phyloP scores from a whole-genome alignment of 1,284 basidiomycete genomes.

The Cryptococcus sp. region DNA sequence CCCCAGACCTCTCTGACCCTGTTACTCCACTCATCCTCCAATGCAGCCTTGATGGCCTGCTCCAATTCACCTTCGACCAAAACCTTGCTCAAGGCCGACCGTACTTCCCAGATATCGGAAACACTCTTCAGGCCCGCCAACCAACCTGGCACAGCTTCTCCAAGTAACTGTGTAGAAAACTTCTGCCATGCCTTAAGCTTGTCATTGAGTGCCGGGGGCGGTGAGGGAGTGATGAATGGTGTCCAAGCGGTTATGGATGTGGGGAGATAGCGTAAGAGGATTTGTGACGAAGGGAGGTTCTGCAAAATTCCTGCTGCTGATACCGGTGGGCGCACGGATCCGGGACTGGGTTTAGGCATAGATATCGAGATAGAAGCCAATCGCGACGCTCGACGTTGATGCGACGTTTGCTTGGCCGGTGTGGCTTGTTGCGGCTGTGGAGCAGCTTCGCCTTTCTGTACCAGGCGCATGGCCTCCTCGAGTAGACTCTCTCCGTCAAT shows the following conservation, averaged over 20 bases:
- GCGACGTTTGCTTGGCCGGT: slow-evolving; percentile 21
- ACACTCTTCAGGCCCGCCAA: slow-evolving; percentile 38
- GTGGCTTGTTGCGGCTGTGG: slow-evolving; percentile 12
- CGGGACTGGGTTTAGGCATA: slow-evolving; percentile 20
- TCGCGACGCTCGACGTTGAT: slow-evolving; percentile 42
- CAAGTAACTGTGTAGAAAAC: slow-evolving; percentile 28
- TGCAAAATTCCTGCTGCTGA: slow-evolving; percentile 43
- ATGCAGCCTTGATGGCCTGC: slow-evolving; percentile 24
- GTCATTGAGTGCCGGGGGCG: slow-evolving; percentile 55
- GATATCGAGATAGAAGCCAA: slow-evolving; percentile 48
- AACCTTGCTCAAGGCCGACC: slow-evolving; percentile 22
- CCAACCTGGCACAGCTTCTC: slow-evolving; percentile 39
- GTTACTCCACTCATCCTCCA: slow-evolving; percentile 46
- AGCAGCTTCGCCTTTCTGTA: slow-evolving; percentile 43
- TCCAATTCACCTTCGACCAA: slow-evolving; percentile 35
- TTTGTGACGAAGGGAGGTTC: slow-evolving; percentile 51
- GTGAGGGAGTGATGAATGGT: slow-evolving; percentile 60
- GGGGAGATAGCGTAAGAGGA: slow-evolving; percentile 52
- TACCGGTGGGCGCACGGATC: slow-evolving; percentile 27
- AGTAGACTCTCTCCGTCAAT: slow-evolving; percentile 35
- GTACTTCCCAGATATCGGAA: slow-evolving; percentile 47
- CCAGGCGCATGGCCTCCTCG: slow-evolving; percentile 41
- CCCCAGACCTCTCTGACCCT: slow-evolving; percentile 48
- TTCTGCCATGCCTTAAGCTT: slow-evolving; percentile 44
- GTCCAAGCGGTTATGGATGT: slow-evolving; percentile 47